phyloP scores from a whole-genome alignment of 306 rosid species.

The Castanea mollissima region DNA sequence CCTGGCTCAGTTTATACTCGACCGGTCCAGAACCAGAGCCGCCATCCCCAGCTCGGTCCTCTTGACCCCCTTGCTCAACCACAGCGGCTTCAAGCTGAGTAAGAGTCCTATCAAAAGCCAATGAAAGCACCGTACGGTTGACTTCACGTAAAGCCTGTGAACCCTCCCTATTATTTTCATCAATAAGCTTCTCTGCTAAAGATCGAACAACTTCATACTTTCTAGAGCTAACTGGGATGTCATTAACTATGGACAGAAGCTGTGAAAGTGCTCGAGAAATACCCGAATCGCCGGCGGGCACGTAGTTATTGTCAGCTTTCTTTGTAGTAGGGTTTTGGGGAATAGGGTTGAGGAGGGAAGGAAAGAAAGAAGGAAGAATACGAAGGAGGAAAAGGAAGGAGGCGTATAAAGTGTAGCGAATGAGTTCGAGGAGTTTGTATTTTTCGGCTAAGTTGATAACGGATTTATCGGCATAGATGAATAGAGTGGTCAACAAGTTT shows the following conservation, averaged over 20 bases:
- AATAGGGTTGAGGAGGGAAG: neutral
- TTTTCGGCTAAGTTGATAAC: constrained; percentile 27
- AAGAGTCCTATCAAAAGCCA: constrained; percentile 54
- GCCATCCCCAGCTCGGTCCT: neutral
- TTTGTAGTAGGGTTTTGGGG: neutral
- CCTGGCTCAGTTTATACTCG: constrained; percentile 15
- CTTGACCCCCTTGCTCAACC: constrained; percentile 12
- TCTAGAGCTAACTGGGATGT: constrained; percentile 73
- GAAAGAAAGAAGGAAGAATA: constrained; percentile 39
- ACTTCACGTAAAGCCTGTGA: constrained; percentile 45
- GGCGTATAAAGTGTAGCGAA: constrained; percentile 40
- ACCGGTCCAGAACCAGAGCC: constrained; percentile 12
- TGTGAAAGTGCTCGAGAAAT: constrained; percentile 74
- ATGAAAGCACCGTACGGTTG: constrained; percentile 46
- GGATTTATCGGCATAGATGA: constrained; percentile 38
- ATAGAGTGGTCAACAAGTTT: constrained; percentile 34
- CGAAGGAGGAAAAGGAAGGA: constrained; percentile 50
- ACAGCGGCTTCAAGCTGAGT: constrained; percentile 41
- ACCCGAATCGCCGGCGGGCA: constrained; percentile 28
- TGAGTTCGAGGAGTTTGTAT: constrained; percentile 39
- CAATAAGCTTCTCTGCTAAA: constrained; percentile 58
- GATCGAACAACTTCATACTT: constrained; percentile 68
- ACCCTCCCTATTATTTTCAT: constrained; percentile 52
- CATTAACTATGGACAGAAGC: constrained; percentile 43
- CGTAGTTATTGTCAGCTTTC: neutral